A percentile compares a stretch with the other conserved stretches of the same genome.
Evolutionary conservation across 2,329 filamentous ascomycete genomes (phyloP).

Genomic region (Thelonectria olida): DNA sequence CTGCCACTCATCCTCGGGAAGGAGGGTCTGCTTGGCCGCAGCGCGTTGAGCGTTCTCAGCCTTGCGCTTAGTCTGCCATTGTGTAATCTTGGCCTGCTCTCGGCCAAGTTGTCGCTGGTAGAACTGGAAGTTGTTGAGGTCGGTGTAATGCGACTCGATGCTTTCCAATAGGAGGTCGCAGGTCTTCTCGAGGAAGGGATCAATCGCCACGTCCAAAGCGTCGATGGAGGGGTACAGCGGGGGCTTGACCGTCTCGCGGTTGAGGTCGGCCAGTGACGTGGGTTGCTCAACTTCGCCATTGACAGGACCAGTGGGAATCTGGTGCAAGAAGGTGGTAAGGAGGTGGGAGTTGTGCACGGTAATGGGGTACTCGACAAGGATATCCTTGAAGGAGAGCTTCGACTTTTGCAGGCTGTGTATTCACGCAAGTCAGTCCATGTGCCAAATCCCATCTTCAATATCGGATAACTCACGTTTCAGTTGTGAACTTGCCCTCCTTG

Average conservation of each 20-base stretch:
- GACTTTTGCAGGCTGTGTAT: conserved; percentile 85
- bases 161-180: conserved; percentile 95
- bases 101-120: conserved; percentile 93
- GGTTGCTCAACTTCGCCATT: conserved; percentile 78
- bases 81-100: conserved; percentile 95
- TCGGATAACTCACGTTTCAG: conserved; percentile 76
- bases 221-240: conserved; percentile 90
- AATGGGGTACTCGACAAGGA: conserved; percentile 89
- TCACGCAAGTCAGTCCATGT: conserved; percentile 26
- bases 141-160: conserved; percentile 97
- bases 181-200: conserved; percentile 98
- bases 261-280: conserved; percentile 80
- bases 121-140: conserved; percentile 98
- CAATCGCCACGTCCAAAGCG: conserved; percentile 89
- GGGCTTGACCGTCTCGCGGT: conserved; percentile 66
- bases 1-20: conserved; percentile 98
- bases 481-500: conserved; percentile 98
- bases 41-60: conserved; percentile 88
- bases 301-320: conserved; percentile 74
- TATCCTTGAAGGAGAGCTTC: conserved; percentile 92
- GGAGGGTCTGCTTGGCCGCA: conserved; percentile 85
- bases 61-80: conserved; percentile 97
- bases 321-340: conserved; percentile 93
- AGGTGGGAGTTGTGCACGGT: conserved; percentile 96
- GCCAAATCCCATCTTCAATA: not conserved